Evolutionary conservation across 106 monocot species (phyloP).

Genomic region (Iris macrosiphon): DNA sequence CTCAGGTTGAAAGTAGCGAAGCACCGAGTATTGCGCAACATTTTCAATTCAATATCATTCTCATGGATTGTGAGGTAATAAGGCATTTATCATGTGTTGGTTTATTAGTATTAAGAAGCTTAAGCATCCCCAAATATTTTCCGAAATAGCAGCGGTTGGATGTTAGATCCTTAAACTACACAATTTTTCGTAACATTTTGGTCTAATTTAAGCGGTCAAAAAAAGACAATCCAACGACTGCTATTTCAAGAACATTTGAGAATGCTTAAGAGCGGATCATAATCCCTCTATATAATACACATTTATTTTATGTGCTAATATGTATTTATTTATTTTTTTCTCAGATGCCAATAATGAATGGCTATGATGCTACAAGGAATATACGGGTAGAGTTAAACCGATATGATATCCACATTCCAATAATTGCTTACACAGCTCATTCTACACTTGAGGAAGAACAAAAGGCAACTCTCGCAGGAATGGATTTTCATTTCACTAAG

Average conservation of each 20-base stretch:
- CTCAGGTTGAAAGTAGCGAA: neutral
- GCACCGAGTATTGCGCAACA: neutral
- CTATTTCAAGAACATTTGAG: neutral
- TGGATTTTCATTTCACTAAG: slow-evolving; percentile 70
- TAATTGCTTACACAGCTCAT: slow-evolving; percentile 66
- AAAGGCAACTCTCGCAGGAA: slow-evolving; percentile 37
- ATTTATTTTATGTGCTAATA: neutral
- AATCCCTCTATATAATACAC: no score
- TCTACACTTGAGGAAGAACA: slow-evolving; percentile 27
- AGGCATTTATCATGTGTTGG: neutral
- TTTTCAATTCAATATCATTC: slow-evolving; percentile 43
- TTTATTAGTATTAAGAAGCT: neutral
- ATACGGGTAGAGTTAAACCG: slow-evolving; percentile 55
- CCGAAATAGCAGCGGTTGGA: no score
- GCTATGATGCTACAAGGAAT: slow-evolving; percentile 67
- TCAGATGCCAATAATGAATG: slow-evolving; percentile 95
- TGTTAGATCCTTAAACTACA: no score
- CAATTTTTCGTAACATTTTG: no score
- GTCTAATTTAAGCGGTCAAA: no score
- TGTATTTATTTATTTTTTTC: slow-evolving; percentile 1
- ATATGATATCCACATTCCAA: slow-evolving; percentile 64
- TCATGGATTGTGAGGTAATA: slow-evolving; percentile 81
- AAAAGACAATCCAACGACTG: no score
- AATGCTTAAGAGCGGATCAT: neutral
- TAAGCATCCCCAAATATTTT: no score